Conservation (phyloP, 1,139 yeast species). For the Wickerhamomyces sp. region DNA sequence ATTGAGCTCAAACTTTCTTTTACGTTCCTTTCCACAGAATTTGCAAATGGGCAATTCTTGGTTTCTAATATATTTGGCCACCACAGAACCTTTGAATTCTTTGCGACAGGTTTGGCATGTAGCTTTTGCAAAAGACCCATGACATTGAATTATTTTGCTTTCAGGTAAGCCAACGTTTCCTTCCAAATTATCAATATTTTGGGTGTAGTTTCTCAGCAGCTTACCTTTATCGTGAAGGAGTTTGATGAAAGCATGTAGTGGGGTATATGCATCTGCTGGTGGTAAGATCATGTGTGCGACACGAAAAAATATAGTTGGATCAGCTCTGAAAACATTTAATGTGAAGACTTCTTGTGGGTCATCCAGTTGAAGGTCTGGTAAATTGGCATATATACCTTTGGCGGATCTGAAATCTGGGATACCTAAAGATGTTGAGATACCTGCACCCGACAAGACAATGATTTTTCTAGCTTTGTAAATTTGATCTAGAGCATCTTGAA, state of each 20-base stretch:
- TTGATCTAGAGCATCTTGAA: constrained; percentile 57
- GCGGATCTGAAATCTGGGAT: constrained; percentile 95
- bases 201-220: constrained; percentile 84
- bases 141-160: constrained; percentile 84
- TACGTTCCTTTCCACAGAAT: constrained; percentile 48
- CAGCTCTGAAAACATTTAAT: constrained; percentile 63
- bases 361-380: constrained; percentile 64
- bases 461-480: constrained; percentile 56
- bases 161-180: constrained; percentile 71
- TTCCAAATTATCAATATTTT: constrained; percentile 90
- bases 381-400: constrained; percentile 76
- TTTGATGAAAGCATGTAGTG: constrained; percentile 81
- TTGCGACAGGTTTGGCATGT: constrained; percentile 78
- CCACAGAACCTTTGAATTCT: constrained; percentile 61
- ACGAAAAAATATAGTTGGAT: constrained; percentile 80
- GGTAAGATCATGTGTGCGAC: constrained; percentile 89
- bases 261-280: constrained; percentile 68
- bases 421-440: constrained; percentile 88
- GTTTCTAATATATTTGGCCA: constrained; percentile 57
- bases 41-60: constrained; percentile 72
- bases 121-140: constrained; percentile 92
- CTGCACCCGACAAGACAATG: constrained; percentile 90
- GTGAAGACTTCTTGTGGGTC: constrained; percentile 97
- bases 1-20: constrained; percentile 27
- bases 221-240: constrained; percentile 74